Base-by-base conservation (phyloP, 345 rosid genomes). In the Geranium rotundifolium region DNA sequence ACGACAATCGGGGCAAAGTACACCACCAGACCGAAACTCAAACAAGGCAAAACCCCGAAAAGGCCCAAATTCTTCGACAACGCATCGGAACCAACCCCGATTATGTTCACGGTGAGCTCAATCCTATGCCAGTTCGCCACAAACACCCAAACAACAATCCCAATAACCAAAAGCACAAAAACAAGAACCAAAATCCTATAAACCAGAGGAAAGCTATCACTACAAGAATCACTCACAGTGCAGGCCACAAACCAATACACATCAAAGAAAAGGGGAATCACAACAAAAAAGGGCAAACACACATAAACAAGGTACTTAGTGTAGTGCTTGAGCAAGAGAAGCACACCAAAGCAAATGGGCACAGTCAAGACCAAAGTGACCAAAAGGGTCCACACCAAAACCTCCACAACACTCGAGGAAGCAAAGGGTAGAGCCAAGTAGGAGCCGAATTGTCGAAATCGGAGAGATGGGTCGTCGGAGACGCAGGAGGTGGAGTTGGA, bases 221-320 rank as follows among this genome's bases (percentile, higher is more conserved):
- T 77, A 57, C 97, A 92, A 69, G 88, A 78, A 29, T 93, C 77
- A 62, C 79, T 78, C 58, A 87, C 59, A 46, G 89, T 84, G 72
- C 98, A 92, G 16, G 95, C 91, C 46, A 85, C 91, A 46, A 92
- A 92, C 98, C 97, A 92, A 56, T 89, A 92, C 54, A 92, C 69
- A 67, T 92, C 80, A 60, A 92, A 79, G 65, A 89, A 84, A 34
- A 84, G 37, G 0, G 95, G 98, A 46, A 89, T 61, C 20, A 87
- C 13, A 58, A 92, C 66, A 50, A 92, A 81, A 79, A 89, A 85
- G 55, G 98, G 97, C 49, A 92, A 83, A 1, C 81, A 83, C 57
- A 63, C 77, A 69, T 89, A 92, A 17, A 92, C 98, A 20, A 92
- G 64, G 75, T 92, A 91, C 63, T 87, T 92, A 30, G 97, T 75